phyloP scores from a whole-genome alignment of 2,329 filamentous ascomycete genomes.

The Stagonosporopsis vannaccii region DNA sequence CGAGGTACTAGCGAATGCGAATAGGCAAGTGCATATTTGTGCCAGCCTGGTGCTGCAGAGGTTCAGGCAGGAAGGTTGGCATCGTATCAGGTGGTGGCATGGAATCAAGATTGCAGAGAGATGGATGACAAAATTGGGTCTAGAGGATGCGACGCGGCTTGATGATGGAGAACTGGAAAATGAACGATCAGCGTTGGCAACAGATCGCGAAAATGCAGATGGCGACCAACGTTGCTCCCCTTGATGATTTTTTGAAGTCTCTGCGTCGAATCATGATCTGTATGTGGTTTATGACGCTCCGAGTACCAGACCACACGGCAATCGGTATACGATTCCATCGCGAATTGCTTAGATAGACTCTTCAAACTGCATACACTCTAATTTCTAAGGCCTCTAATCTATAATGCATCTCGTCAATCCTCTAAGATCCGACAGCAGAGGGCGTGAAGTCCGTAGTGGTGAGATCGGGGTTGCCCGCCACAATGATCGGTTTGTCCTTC shows the following conservation, averaged over 20 bases:
- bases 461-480: slow-evolving; percentile 49
- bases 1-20: slow-evolving; percentile 13
- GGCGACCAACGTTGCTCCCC: too few species aligned
- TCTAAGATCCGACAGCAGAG: slow-evolving; percentile 7
- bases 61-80: slow-evolving; percentile 24
- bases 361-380: neutral
- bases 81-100: slow-evolving; percentile 27
- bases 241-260: too few species aligned
- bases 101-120: slow-evolving; percentile 26
- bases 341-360: neutral
- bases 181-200: neutral
- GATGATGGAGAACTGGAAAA: neutral
- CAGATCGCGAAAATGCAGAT: neutral
- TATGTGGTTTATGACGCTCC: too few species aligned
- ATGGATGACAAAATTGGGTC: slow-evolving; percentile 19
- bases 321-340: too few species aligned
- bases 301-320: too few species aligned
- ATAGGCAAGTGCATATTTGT: slow-evolving; percentile 26
- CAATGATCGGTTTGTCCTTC: slow-evolving; percentile 50
- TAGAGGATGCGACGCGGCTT: neutral
- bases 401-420: neutral
- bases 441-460: slow-evolving; percentile 46
- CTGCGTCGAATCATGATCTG: too few species aligned
- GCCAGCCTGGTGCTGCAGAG: slow-evolving; percentile 27
- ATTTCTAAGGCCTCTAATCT: neutral